Base-by-base conservation (phyloP, 148 eudicot genomes). In the Selenicereus undatus region DNA sequence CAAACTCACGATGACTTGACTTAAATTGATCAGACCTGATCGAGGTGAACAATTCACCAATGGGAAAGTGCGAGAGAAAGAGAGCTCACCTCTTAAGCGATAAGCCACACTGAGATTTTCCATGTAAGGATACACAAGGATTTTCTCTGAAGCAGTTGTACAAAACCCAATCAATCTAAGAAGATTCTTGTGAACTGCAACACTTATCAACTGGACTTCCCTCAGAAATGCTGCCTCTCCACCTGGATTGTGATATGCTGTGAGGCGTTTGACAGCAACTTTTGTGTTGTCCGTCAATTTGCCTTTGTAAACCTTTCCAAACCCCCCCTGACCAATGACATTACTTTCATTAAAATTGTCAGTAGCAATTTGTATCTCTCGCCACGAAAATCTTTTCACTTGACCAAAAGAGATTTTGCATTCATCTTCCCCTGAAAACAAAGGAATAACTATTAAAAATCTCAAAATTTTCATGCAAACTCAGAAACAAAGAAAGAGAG, bases 41-140 rank as follows among this genome's bases (percentile, higher is more conserved):
- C n/a, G n/a, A 39, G 8, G 43, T 39, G 43, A 62, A 62, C 64
- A 62, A 62, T 62, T 62, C 21, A 4, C 24, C 22, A 62, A n/a
- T 9, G 62, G 20, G 62, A 56, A 24, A 62, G 68, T 21, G 68
- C 4, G 68, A 62, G 68, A 62, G 68, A 22, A 0, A 62, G 27
- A 62, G 27, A 62, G 68, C 22, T 74, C 84, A 95, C 99, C 98
- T 91, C 98, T 87, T 78, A 96, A 82, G 76, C 90, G 94, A 91
- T 92, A 90, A 16, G 98, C 99, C 74, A 96, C 95, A 66, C 99
- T 94, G 27, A 91, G 92, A 87, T 96, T 92, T 64, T 90, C 88
- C 99, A 96, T 96, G 85, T 90, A 96, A 1, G 99, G 99, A 84
- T 96, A 96, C 71, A 96, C 95, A 58, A 96, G 97, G 80, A 94